phyloP scores from a whole-genome alignment of 352 stramenopile genomes.

The Globisporangium lucens region DNA sequence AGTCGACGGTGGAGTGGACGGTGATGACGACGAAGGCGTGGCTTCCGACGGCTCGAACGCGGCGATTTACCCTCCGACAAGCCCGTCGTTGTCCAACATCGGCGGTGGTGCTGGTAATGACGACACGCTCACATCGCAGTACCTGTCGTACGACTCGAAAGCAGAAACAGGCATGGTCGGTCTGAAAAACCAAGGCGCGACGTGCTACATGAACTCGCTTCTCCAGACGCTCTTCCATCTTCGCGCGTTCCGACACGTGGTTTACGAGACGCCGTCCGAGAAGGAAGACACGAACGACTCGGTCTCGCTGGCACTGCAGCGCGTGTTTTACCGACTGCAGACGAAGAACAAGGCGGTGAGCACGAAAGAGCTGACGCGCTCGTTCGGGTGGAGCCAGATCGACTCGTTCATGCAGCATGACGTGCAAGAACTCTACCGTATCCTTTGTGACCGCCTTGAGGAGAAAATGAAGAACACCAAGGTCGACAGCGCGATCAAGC shows the following conservation, averaged over 20 bases:
- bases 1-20: constrained; percentile 13
- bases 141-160: constrained; percentile 71
- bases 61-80: constrained; percentile 13
- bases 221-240: constrained; percentile 92
- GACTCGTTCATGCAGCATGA: constrained; percentile 94
- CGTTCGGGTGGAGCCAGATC: constrained; percentile 90
- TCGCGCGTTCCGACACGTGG: constrained; percentile 76
- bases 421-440: constrained; percentile 89
- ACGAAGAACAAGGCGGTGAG: constrained; percentile 73
- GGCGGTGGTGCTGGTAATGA: constrained; percentile 12
- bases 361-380: constrained; percentile 91
- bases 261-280: constrained; percentile 78
- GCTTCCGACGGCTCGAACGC: constrained; percentile 10
- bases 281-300: constrained; percentile 83
- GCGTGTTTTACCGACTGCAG: constrained; percentile 85
- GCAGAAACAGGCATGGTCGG: constrained; percentile 85
- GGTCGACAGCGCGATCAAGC: constrained; percentile 76
- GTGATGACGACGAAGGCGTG: constrained; percentile 13
- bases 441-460: constrained; percentile 90
- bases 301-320: constrained; percentile 78
- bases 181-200: constrained; percentile 89
- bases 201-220: constrained; percentile 94
- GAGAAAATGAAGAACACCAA: constrained; percentile 91
- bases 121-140: constrained; percentile 17
- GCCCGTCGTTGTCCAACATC: constrained; percentile 22